Base-by-base conservation (phyloP, 176 grass and related monocot species). In the Oryza meyeriana region DNA sequence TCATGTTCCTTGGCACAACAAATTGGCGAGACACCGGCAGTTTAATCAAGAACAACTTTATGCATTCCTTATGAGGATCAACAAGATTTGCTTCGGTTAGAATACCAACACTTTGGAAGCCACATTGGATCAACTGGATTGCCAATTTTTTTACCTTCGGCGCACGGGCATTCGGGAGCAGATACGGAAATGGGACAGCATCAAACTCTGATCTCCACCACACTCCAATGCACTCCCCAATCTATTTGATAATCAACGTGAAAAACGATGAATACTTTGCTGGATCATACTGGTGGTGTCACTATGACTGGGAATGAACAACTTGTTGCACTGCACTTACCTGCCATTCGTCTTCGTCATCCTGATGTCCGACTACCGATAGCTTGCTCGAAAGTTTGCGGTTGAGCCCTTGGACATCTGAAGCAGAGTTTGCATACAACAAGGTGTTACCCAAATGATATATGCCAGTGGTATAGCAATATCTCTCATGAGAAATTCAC, bases 331-430 rank as follows among this genome's bases (percentile, higher is more conserved):
- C 1, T 5, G 22, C 35, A 25, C 2, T 66, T 86, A 91, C 92
- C 92, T 91, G 77, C 89, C 87, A 89, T 12, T 89, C 64, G 33
- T 85, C 64, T 33, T 64, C 86, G 28, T 38, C 34, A 11, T 2
- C 10, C 7, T 17, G 38, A 10, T 12, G 3, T 30, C 78, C 67
- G 0, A n/a, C 63, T 0, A n/a, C 5, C 0, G 89, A 87, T 1
- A 91, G 78, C 78, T 85, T 91, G 70, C 78, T 89, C 14, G 87
- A 85, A 8, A 94, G 89, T 28, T 94, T 94, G 59, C 92, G 86
- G 59, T 80, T 94, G 38, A 94, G 81, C 35, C 89, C 89, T 61
- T 83, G 72, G 24, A 83, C 33, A 82, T 91, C 89, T 91, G 82
- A 82, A 82, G 35, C 24, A 41, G 5, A 62, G 40, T 31, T 33